These are phyloP conservation scores for Gossypium schwendimanii DNA, from an alignment of 441 rosid genomes.

Conservation along the genomic window DNA sequence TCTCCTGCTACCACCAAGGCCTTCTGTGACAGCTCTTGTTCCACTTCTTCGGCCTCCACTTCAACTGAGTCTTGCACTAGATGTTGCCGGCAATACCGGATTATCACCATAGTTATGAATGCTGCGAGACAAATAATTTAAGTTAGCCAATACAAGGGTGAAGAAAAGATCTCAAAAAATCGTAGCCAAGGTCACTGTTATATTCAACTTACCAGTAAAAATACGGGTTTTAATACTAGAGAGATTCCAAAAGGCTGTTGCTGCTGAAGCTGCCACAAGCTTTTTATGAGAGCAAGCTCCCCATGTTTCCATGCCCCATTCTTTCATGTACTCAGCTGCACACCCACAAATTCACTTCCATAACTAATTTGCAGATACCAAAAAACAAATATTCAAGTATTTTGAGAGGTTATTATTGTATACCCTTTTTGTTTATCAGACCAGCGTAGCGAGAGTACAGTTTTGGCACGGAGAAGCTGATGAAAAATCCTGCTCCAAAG, in stretches of 20 bases:
- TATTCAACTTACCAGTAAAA: slow-evolving; percentile 43
- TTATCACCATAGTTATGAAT: slow-evolving; percentile 60
- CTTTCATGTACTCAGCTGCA: slow-evolving; percentile 47
- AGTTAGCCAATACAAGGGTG: neutral
- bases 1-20: slow-evolving; percentile 38
- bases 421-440: slow-evolving; percentile 62
- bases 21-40: slow-evolving; percentile 23
- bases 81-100: slow-evolving; percentile 55
- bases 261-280: slow-evolving; percentile 65
- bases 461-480: slow-evolving; percentile 68
- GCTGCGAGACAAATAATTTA: slow-evolving; percentile 34
- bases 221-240: slow-evolving; percentile 68
- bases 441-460: slow-evolving; percentile 50
- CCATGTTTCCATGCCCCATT: slow-evolving; percentile 55
- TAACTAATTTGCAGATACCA: slow-evolving; percentile 8
- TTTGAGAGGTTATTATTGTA: neutral
- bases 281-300: slow-evolving; percentile 75
- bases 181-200: neutral
- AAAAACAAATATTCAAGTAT: neutral
- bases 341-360: slow-evolving; percentile 7
- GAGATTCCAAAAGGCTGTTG: slow-evolving; percentile 80
- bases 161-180: neutral
- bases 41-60: slow-evolving; percentile 26
- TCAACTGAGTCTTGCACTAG: slow-evolving; percentile 27
- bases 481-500: slow-evolving; percentile 63